Evolutionary conservation across 2,329 filamentous ascomycete species (phyloP).

Genomic region (Fusarium chaquense): DNA sequence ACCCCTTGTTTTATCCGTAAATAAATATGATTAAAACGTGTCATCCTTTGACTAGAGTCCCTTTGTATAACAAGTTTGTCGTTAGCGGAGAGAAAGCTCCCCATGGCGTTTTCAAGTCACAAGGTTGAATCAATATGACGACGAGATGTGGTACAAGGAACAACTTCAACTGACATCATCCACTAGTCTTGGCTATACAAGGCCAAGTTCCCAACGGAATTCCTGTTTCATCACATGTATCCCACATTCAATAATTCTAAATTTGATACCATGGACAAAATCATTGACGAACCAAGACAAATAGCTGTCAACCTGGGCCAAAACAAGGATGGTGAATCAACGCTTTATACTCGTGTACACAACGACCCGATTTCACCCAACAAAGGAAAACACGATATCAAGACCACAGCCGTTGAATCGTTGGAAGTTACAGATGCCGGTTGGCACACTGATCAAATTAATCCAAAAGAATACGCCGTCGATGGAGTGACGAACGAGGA

Average conservation of each 20-base stretch:
- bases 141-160: neutral
- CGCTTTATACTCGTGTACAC: neutral
- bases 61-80: neutral
- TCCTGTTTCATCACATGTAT: neutral
- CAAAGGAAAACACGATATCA: fast-evolving
- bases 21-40: neutral
- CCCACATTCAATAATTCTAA: neutral
- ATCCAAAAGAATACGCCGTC: neutral
- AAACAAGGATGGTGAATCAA: neutral
- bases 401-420: fast-evolving
- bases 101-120: neutral
- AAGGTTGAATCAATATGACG: constrained; percentile 1
- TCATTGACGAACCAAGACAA: neutral
- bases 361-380: neutral
- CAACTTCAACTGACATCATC: constrained; percentile 13
- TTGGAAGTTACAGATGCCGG: constrained; percentile 1
- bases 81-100: constrained; percentile 3
- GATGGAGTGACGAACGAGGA: constrained; percentile 21
- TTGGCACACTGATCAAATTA: neutral
- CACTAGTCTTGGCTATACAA: neutral
- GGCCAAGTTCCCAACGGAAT: neutral
- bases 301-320: constrained; percentile 6
- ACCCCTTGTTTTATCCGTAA: neutral
- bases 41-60: neutral
- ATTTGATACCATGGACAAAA: neutral